Base-by-base conservation (phyloP, 2,329 filamentous ascomycete genomes). In the Aurifilum marmelostoma region DNA sequence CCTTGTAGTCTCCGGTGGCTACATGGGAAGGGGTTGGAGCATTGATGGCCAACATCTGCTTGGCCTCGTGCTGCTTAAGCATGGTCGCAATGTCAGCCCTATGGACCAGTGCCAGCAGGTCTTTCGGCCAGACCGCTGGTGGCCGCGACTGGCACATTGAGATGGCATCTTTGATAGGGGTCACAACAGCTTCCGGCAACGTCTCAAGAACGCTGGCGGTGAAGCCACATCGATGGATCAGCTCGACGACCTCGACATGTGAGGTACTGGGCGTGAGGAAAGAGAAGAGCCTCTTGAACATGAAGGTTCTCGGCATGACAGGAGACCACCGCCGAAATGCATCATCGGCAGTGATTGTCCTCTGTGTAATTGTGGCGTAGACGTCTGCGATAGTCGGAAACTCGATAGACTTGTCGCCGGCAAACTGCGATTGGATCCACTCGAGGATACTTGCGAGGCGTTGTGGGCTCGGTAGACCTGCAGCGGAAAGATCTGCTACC, bases 91-190 rank as follows among this genome's bases (percentile, higher is more conserved):
- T 87, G 76, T 98, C 96, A 70, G 93, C 90, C 70, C 96, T 88
- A 65, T 92, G 91, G 16, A 97, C 88, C 6, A 97, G 82, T 66
- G 89, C 85, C 18, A 97, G 84, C 7, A 97, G 82, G 1, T 88
- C 85, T 56, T 85, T 85, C 18, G 87, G 84, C 94, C 95, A 98
- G 1, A 85, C 87, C 0, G 89, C 86, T 12, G 94, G 92, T 24
- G 95, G 95, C 70, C 89, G 87, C n/a, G 89, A 87, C 77, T 97
- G 94, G 73, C 93, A 97, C 72, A 89, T 86, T n/a, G 90, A 87
- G 54, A 98, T 93, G 6, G 91, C 89, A 80, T 98, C 94, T 76
- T 91, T 91, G 18, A 98, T 83, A 0, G 92, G 91, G 2, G 91
- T 88, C 66, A 92, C 86, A n/a, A 97, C 84, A 34, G 92, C 89